phyloP scores from a whole-genome alignment of 225 moss, liverwort and hornwort genomes.

The Pleurozium schreberi region DNA sequence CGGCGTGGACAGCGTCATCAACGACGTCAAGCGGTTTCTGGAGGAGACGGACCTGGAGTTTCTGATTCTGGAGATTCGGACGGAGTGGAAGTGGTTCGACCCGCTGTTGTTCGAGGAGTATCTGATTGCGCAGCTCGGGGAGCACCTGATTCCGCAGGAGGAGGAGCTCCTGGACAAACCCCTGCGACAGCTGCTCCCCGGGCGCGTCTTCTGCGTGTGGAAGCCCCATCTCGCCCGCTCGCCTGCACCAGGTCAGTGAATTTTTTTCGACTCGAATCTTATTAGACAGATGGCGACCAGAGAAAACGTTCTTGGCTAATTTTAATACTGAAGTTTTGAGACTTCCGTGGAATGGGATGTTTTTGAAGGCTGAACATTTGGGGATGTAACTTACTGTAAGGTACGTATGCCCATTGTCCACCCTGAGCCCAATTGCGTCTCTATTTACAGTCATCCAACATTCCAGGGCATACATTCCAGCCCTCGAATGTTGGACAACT shows the following conservation, averaged over 20 bases:
- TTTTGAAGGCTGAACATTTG: not conserved
- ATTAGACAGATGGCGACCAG: not conserved
- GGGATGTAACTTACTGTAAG: not conserved
- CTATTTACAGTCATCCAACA: not conserved
- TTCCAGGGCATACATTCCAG: not conserved
- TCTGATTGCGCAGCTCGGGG: conserved; percentile 32
- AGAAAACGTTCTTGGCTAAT: not conserved
- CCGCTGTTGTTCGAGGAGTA: conserved; percentile 49
- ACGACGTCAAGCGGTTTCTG: conserved; percentile 62
- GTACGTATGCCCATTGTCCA: not conserved
- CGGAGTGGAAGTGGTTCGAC: conserved; percentile 56
- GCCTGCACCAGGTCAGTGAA: conserved; percentile 25
- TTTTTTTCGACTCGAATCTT: not conserved
- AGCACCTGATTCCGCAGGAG: conserved; percentile 52
- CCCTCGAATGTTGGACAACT: not conserved
- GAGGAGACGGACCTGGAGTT: conserved; percentile 63
- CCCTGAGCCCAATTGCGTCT: not conserved
- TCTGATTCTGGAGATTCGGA: conserved; percentile 68
- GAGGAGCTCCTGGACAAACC: conserved; percentile 41
- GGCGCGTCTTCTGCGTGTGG: conserved; percentile 72
- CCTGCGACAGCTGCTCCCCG: conserved; percentile 49
- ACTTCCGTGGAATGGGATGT: not conserved
- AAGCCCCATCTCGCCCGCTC: conserved; percentile 39
- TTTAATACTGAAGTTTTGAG: not conserved
- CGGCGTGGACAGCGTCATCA: conserved; percentile 53